Conservation (phyloP, 2,329 filamentous ascomycete species). For the Exophiala bonariae region DNA sequence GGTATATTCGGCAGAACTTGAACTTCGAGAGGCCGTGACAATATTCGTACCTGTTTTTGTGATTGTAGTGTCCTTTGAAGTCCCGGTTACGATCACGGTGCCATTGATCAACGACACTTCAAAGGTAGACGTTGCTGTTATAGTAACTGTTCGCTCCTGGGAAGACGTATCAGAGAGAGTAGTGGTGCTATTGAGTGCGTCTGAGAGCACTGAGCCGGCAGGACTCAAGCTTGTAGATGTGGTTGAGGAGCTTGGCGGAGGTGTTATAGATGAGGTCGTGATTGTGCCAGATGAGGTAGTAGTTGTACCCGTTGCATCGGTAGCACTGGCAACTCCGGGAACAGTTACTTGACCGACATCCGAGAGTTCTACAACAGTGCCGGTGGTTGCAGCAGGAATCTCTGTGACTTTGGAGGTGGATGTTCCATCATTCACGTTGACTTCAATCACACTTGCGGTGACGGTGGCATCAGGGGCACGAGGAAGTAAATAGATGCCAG, state of each 20-base stretch:
- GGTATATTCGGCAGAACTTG: constrained; percentile 2
- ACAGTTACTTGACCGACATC: constrained; percentile 22
- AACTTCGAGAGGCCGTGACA: constrained; percentile 1
- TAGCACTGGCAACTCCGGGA: constrained; percentile 10
- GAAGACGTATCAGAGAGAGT: constrained; percentile 3
- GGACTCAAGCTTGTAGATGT: constrained; percentile 4
- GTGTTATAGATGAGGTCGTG: constrained; percentile 12
- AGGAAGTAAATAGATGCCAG: constrained; percentile 19
- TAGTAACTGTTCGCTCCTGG: constrained; percentile 14
- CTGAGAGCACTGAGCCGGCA: constrained; percentile 3
- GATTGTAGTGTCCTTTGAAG: background rate
- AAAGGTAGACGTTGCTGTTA: constrained; percentile 26
- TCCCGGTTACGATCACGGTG: constrained; percentile 15
- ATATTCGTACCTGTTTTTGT: constrained; percentile 4
- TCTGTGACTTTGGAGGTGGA: constrained; percentile 21
- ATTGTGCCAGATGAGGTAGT: constrained; percentile 14
- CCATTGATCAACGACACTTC: constrained; percentile 24
- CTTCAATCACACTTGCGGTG: constrained; percentile 22
- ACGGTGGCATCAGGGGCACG: constrained; percentile 25
- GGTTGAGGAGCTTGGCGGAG: constrained; percentile 7
- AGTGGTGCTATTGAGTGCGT: constrained; percentile 8
- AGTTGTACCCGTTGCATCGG: constrained; percentile 1
- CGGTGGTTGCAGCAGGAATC: constrained; percentile 19
- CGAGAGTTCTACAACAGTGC: constrained; percentile 20
- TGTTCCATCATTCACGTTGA: constrained; percentile 27